Percentiles rank a stretch among this genome's conserved stretches.
Conservation (phyloP, 768 basidiomycete species). For the Piloderma croceum region DNA sequence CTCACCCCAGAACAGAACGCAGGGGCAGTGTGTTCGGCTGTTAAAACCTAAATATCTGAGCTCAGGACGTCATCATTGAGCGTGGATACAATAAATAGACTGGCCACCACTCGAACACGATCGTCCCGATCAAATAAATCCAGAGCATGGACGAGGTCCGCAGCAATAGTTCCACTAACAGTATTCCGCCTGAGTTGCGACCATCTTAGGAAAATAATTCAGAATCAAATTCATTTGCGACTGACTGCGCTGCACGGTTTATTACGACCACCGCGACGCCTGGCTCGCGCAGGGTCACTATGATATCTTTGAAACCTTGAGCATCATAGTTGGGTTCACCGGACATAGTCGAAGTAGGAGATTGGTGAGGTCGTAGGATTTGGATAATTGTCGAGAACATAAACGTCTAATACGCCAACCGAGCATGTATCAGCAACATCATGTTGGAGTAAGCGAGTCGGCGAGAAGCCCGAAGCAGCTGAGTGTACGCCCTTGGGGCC, state of each 20-base stretch:
- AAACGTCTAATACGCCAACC: too few species aligned
- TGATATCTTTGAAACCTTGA: constrained; percentile 37
- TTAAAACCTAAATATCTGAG: too few species aligned
- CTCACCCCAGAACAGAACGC: constrained; percentile 27
- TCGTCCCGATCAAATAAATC: constrained; percentile 24
- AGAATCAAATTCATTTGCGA: background rate
- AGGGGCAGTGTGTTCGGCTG: constrained; percentile 22
- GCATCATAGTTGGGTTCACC: too few species aligned
- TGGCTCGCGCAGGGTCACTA: constrained; percentile 40
- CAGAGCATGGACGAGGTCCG: constrained; percentile 35
- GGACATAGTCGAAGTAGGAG: too few species aligned
- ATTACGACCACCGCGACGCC: constrained; percentile 39
- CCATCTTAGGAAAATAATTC: background rate
- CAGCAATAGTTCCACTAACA: constrained; percentile 27
- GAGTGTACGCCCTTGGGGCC: too few species aligned
- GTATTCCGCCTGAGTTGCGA: constrained; percentile 40
- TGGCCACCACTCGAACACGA: constrained; percentile 26
- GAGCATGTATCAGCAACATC: too few species aligned
- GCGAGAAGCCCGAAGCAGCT: too few species aligned
- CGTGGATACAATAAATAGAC: too few species aligned
- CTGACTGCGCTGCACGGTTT: constrained; percentile 45
- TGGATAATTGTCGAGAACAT: too few species aligned
- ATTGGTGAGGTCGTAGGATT: too few species aligned
- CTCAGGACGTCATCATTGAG: too few species aligned
- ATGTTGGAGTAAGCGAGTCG: too few species aligned